These are phyloP conservation scores for Usnea hakonensis DNA, from an alignment of 495 filamentous ascomycete genomes.

Conservation along the genomic window DNA sequence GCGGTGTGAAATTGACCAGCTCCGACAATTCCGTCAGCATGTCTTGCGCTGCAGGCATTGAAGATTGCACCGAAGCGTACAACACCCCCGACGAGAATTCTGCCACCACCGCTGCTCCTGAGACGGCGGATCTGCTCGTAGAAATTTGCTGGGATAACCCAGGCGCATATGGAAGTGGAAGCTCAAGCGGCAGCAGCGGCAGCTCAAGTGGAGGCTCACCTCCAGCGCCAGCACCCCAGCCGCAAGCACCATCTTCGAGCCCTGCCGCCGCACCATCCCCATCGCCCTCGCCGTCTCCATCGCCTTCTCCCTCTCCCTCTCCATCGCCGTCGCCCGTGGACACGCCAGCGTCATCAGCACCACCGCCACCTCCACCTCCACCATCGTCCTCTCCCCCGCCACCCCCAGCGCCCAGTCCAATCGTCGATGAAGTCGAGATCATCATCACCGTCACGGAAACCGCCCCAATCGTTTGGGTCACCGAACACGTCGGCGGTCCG, in stretches of 20 bases:
- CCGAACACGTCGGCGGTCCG: constrained; percentile 6
- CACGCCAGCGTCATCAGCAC: background rate
- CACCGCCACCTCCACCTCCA: background rate
- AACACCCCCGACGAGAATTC: constrained; percentile 15
- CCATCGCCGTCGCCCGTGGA: background rate
- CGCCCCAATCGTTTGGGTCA: constrained; percentile 6
- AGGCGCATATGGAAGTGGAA: constrained; percentile 7
- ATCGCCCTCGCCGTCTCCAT: background rate
- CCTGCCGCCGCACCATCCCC: background rate
- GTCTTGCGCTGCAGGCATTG: constrained; percentile 7
- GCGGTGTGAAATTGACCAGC: constrained; percentile 14
- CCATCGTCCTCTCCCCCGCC: background rate
- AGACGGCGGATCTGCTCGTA: constrained; percentile 8
- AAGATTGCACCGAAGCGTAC: constrained; percentile 17
- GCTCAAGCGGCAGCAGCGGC: background rate
- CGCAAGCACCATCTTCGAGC: background rate
- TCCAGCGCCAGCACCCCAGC: background rate
- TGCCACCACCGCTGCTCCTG: constrained; percentile 10
- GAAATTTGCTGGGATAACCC: constrained; percentile 13
- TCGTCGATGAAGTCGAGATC: constrained; percentile 2
- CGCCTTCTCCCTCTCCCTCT: background rate
- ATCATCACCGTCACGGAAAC: constrained; percentile 12
- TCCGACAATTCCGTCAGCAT: constrained; percentile 8
- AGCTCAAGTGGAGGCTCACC: background rate
- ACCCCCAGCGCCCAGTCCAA: background rate